Conservation (phyloP, 257 asterid species). For the Scutellaria galericulata region DNA sequence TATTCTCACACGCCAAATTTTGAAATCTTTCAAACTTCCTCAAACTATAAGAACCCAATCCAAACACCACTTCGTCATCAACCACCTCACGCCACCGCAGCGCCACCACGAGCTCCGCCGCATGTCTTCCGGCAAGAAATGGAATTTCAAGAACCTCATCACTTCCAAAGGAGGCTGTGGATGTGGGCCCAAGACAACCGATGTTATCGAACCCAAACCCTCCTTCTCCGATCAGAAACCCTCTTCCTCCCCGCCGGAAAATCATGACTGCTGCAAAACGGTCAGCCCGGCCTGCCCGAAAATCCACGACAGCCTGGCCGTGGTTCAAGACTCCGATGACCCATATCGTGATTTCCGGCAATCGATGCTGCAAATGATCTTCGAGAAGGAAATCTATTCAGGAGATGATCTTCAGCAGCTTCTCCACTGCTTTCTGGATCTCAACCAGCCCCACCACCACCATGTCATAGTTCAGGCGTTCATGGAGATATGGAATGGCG, state of each 20-base stretch:
- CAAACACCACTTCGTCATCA: too few species aligned
- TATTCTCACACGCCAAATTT: too few species aligned
- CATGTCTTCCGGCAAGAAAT: conserved; percentile 48
- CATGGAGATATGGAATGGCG: conserved; percentile 63
- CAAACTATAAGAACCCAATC: too few species aligned
- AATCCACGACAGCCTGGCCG: conserved; percentile 61
- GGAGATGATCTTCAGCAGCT: conserved; percentile 66
- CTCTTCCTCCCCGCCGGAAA: too few species aligned
- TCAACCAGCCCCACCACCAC: conserved; percentile 67
- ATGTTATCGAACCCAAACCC: conserved; percentile 43
- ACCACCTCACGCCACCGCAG: conserved; percentile 11
- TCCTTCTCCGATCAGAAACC: conserved; percentile 2
- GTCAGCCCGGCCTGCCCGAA: conserved; percentile 1
- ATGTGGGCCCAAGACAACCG: conserved; percentile 54
- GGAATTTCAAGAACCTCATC: conserved; percentile 49
- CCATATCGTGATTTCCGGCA: conserved; percentile 72
- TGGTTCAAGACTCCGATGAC: conserved; percentile 69
- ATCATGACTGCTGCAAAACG: too few species aligned
- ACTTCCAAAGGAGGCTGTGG: conserved; percentile 47
- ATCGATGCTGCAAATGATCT: conserved; percentile 80
- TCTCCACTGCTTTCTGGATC: conserved; percentile 57
- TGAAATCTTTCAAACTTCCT: too few species aligned
- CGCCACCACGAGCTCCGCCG: conserved; percentile 15
- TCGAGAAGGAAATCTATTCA: conserved; percentile 57
- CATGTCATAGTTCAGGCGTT: conserved; percentile 62